These are phyloP conservation scores for Psilocybe tampanensis DNA, from an alignment of 768 basidiomycete genomes.

Conservation along the genomic window DNA sequence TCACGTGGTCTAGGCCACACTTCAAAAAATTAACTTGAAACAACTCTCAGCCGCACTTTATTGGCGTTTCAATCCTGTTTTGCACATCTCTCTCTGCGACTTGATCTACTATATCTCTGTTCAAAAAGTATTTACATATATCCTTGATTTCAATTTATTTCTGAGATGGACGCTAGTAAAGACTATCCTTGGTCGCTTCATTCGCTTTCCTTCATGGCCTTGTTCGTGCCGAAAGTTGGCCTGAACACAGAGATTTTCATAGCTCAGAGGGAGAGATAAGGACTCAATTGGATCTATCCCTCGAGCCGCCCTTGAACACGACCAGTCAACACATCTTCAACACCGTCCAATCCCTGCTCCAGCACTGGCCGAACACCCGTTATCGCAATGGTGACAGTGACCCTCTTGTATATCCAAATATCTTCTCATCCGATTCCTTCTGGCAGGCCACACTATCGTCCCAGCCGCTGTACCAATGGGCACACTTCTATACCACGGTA, in stretches of 20 bases:
- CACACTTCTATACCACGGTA: slow-evolving; percentile 41
- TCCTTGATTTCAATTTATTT: too few relatives aligned
- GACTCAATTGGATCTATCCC: slow-evolving; percentile 10
- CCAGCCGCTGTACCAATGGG: slow-evolving; percentile 34
- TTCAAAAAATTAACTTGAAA: too few relatives aligned
- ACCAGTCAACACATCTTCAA: slow-evolving; percentile 18
- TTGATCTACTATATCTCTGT: too few relatives aligned
- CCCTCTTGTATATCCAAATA: not conserved
- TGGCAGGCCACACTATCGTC: slow-evolving; percentile 35
- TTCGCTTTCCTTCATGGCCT: not conserved
- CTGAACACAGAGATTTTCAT: not conserved
- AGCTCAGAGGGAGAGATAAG: not conserved
- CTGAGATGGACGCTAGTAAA: too few relatives aligned
- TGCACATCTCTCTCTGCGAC: too few relatives aligned
- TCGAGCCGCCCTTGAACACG: slow-evolving; percentile 14
- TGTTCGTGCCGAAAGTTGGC: not conserved
- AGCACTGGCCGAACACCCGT: slow-evolving; percentile 6
- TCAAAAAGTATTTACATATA: too few relatives aligned
- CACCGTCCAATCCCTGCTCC: too few relatives aligned
- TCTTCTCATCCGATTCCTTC: not conserved
- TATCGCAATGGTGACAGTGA: too few relatives aligned
- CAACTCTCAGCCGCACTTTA: too few relatives aligned
- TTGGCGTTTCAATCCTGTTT: too few relatives aligned
- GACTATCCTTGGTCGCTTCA: not conserved
- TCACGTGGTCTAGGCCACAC: too few relatives aligned